These are phyloP conservation scores for Kluyveromyces wickerhamii DNA, from an alignment of 805 yeast species.

Conservation along the genomic window DNA sequence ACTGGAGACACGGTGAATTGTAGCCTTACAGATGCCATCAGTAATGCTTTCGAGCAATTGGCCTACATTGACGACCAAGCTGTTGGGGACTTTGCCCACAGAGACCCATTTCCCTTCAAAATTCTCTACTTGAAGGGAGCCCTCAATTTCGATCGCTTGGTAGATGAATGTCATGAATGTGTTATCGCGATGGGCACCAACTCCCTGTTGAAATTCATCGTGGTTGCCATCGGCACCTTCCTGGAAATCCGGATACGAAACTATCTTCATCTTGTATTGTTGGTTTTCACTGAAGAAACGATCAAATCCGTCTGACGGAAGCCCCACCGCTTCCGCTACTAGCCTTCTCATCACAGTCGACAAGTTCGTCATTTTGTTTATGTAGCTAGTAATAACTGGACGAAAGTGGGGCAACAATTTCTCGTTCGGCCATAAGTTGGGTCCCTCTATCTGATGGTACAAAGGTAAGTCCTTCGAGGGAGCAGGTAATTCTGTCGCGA, in stretches of 20 bases:
- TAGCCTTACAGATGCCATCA: constrained; percentile 50
- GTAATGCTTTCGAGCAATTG: constrained; percentile 55
- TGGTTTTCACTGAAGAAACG: constrained; percentile 44
- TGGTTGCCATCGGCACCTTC: constrained; percentile 21
- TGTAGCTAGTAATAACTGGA: constrained; percentile 35
- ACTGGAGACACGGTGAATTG: constrained; percentile 46
- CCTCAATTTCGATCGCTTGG: constrained; percentile 43
- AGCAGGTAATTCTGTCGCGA: constrained; percentile 44
- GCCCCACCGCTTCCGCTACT: constrained; percentile 49
- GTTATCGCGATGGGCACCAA: constrained; percentile 62
- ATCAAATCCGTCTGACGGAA: constrained; percentile 38
- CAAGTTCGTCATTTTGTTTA: constrained; percentile 39
- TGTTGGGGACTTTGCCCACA: constrained; percentile 41
- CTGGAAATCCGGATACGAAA: constrained; percentile 44
- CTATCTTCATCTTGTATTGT: constrained; percentile 45
- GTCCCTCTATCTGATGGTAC: constrained; percentile 48
- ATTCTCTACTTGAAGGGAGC: constrained; percentile 50
- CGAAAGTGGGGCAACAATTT: constrained; percentile 36
- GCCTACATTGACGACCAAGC: constrained; percentile 51
- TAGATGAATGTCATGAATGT: constrained; percentile 53
- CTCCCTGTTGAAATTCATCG: constrained; percentile 38
- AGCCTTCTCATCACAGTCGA: constrained; percentile 36
- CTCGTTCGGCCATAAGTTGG: constrained; percentile 46
- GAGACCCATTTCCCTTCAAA: constrained; percentile 50
- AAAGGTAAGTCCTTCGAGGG: constrained; percentile 31